These are phyloP conservation scores for Paramyrothecium sp. DNA, from an alignment of 2,329 filamentous ascomycete species.

Conservation along the genomic window DNA sequence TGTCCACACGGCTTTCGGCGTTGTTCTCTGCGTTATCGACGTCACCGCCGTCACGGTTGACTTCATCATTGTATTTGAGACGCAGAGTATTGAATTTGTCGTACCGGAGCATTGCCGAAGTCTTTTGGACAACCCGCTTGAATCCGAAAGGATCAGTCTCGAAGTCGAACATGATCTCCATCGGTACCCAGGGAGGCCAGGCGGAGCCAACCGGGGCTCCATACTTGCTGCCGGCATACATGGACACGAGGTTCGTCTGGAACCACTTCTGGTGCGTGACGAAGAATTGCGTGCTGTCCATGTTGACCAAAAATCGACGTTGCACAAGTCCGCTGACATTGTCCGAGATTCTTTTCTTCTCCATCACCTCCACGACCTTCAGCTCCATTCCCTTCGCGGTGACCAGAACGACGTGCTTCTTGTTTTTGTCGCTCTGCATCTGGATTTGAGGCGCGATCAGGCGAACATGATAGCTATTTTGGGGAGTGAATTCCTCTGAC, in stretches of 20 bases:
- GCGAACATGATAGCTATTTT: conserved; percentile 92
- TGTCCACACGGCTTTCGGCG: conserved; percentile 82
- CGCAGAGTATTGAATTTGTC: conserved; percentile 98
- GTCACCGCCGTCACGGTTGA: conserved; percentile 64
- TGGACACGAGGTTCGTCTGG: conserved; percentile 76
- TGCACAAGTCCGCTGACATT: conserved; percentile 94
- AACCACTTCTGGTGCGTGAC: conserved; percentile 94
- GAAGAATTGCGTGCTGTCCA: conserved; percentile 98
- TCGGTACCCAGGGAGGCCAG: conserved; percentile 97
- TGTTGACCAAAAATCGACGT: conserved; percentile 86
- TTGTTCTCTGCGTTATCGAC: conserved; percentile 52
- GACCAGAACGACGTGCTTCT: conserved; percentile 92
- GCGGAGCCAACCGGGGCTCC: conserved; percentile 79
- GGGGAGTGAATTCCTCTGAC: conserved; percentile 80
- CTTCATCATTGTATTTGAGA: conserved; percentile 94
- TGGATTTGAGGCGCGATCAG: conserved; percentile 98
- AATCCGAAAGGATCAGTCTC: conserved; percentile 94
- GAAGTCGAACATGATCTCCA: conserved; percentile 99
- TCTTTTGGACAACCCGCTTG: conserved; percentile 93
- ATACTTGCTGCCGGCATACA: conserved; percentile 93
- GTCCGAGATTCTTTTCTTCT: conserved; percentile 89
- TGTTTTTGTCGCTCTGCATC: conserved; percentile 96
- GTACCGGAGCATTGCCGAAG: conserved; percentile 88
- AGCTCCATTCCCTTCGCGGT: conserved; percentile 98
- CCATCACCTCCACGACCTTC: conserved; percentile 97